These are phyloP conservation scores for Picea abies DNA, from an alignment of 83 land plant species.

Conservation along the genomic window DNA sequence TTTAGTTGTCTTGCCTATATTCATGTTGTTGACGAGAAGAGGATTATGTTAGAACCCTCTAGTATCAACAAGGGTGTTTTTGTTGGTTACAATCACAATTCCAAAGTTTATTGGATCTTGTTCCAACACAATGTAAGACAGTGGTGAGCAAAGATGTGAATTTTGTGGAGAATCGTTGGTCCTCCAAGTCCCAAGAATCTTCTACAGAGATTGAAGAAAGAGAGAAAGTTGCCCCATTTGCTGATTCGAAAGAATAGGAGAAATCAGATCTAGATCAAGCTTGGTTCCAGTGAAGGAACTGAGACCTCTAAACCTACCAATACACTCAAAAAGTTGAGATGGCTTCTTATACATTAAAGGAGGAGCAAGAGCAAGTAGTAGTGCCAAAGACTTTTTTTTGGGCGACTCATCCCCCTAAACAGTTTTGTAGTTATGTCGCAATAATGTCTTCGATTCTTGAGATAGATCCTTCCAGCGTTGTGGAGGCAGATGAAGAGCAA, in stretches of 20 bases:
- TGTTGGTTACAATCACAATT: neutral
- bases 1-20: neutral
- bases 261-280: no score
- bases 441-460: neutral
- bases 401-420: neutral
- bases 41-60: neutral
- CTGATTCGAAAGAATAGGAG: neutral
- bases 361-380: neutral
- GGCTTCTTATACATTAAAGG: neutral
- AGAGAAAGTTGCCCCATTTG: neutral
- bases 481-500: neutral
- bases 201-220: neutral
- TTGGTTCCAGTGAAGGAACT: neutral
- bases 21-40: neutral
- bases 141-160: neutral
- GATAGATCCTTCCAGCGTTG: neutral
- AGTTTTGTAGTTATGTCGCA: neutral
- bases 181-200: neutral
- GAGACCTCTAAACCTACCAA: neutral
- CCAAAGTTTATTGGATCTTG: neutral
- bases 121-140: neutral
- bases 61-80: neutral
- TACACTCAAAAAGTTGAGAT: neutral
- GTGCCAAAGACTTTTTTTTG: neutral
- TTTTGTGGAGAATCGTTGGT: neutral